A percentile compares a stretch with the other conserved stretches of the same genome.
These are phyloP conservation scores for Kodamaea sp. DNA, from an alignment of 1,139 yeast species.

Conservation along the genomic window DNA sequence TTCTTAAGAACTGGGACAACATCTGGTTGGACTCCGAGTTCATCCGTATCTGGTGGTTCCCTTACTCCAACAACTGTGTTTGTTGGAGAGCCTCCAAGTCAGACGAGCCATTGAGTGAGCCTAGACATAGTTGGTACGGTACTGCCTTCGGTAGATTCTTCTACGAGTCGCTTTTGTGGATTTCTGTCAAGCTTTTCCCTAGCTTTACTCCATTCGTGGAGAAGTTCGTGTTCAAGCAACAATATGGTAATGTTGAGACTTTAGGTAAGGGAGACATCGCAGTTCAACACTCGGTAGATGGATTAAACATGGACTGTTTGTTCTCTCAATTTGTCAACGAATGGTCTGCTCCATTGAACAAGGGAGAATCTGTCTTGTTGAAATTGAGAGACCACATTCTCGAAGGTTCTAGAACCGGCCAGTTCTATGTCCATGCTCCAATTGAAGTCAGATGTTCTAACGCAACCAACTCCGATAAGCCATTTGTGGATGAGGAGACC, in stretches of 20 bases:
- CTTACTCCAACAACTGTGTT: conserved; percentile 82
- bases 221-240: conserved; percentile 78
- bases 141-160: conserved; percentile 73
- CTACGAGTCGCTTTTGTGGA: conserved; percentile 77
- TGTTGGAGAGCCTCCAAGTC: conserved; percentile 87
- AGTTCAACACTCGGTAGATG: conserved; percentile 81
- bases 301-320: conserved; percentile 92
- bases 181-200: conserved; percentile 73
- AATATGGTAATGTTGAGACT: conserved; percentile 76
- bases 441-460: conserved; percentile 93
- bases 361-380: conserved; percentile 72
- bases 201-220: conserved; percentile 82
- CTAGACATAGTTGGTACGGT: conserved; percentile 84
- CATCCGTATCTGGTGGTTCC: conserved; percentile 97
- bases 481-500: conserved; percentile 42
- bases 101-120: conserved; percentile 61
- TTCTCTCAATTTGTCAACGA: conserved; percentile 94
- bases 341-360: conserved; percentile 87
- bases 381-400: conserved; percentile 62
- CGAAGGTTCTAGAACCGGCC: conserved; percentile 58
- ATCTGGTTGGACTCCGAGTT: conserved; percentile 92
- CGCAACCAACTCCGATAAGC: conserved; percentile 55
- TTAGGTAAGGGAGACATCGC: conserved; percentile 65
- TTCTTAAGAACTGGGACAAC: conserved; percentile 66
- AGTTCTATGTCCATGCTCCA: conserved; percentile 90